Evolutionary conservation across 805 yeast species (phyloP).

Genomic region (Middelhovenomyces tepae): DNA sequence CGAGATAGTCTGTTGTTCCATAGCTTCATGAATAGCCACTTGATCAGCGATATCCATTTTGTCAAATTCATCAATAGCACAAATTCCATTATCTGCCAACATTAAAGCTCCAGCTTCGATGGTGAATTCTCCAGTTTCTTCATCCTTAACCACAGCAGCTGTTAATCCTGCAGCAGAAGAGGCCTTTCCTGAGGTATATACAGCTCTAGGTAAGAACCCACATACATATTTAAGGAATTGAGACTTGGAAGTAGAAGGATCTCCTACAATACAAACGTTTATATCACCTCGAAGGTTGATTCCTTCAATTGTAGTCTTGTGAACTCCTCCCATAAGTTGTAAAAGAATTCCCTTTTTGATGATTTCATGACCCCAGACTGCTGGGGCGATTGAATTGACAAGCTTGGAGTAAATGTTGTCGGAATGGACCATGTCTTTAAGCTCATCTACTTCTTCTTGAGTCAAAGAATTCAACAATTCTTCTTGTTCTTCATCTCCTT

Average conservation of each 20-base stretch:
- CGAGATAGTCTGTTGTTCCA: slow-evolving; percentile 99
- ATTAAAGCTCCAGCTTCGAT: slow-evolving; percentile 98
- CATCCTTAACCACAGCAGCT: slow-evolving; percentile 95
- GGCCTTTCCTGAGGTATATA: slow-evolving; percentile 96
- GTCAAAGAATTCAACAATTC: slow-evolving; percentile 68
- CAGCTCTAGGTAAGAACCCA: slow-evolving; percentile 85
- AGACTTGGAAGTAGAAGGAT: slow-evolving; percentile 94
- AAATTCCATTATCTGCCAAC: slow-evolving; percentile 97
- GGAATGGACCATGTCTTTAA: slow-evolving; percentile 85
- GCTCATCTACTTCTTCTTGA: slow-evolving; percentile 72
- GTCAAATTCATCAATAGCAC: slow-evolving; percentile 98
- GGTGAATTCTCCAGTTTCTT: slow-evolving; percentile 93
- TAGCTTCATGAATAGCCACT: slow-evolving; percentile 98
- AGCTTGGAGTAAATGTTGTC: slow-evolving; percentile 75
- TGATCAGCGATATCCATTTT: slow-evolving; percentile 95
- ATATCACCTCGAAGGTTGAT: slow-evolving; percentile 94
- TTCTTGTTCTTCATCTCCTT: slow-evolving; percentile 68
- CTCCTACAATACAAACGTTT: slow-evolving; percentile 93
- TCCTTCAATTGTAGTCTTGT: slow-evolving; percentile 87
- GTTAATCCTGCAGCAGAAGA: slow-evolving; percentile 98
- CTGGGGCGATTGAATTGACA: slow-evolving; percentile 87
- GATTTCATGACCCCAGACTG: slow-evolving; percentile 92
- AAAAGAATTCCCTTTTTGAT: slow-evolving; percentile 85
- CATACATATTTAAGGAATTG: slow-evolving; percentile 92
- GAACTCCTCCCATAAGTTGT: slow-evolving; percentile 92